Conservation (phyloP, 179 eudicot species). For the Spergularia azorica region DNA sequence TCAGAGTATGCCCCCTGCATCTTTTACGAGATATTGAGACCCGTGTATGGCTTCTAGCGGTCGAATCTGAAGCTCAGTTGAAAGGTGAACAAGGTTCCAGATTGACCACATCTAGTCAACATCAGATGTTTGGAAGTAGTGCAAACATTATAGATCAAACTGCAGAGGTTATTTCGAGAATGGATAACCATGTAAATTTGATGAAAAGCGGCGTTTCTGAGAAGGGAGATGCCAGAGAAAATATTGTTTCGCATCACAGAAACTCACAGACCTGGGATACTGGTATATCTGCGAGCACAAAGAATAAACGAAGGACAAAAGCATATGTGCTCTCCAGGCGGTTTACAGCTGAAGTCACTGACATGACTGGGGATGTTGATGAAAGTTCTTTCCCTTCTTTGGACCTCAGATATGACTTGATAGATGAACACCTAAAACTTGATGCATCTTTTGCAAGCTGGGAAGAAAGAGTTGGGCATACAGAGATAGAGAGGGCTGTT, state of each 20-base stretch:
- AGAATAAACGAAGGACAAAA: conserved; percentile 75
- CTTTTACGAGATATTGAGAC: conserved; percentile 96
- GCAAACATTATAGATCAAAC: conserved; percentile 75
- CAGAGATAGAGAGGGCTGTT: conserved; percentile 91
- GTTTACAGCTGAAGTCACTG: conserved; percentile 48
- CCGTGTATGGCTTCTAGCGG: conserved; percentile 96
- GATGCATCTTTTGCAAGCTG: conserved; percentile 79
- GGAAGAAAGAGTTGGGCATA: conserved; percentile 94
- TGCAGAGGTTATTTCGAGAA: conserved; percentile 67
- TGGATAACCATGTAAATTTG: conserved; percentile 74
- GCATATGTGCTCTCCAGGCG: conserved; percentile 55
- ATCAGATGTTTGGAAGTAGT: conserved; percentile 54
- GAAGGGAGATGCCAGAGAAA: conserved; percentile 57
- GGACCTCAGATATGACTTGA: conserved; percentile 44
- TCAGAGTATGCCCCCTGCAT: conserved; percentile 82
- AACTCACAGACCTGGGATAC: conserved; percentile 50
- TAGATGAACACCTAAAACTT: conserved; percentile 55
- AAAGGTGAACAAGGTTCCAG: conserved; percentile 66
- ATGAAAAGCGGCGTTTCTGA: conserved; percentile 47
- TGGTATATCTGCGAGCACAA: conserved; percentile 49
- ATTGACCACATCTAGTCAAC: conserved; percentile 43
- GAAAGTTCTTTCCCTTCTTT: conserved; percentile 39
- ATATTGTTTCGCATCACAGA: conserved; percentile 42
- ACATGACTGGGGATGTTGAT: conserved; percentile 56
- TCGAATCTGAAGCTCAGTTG: conserved; percentile 88